Percentiles rank a stretch among this genome's conserved stretches.
Evolutionary conservation across 257 asterid species (phyloP).

Genomic region (Nemophila menziesii): DNA sequence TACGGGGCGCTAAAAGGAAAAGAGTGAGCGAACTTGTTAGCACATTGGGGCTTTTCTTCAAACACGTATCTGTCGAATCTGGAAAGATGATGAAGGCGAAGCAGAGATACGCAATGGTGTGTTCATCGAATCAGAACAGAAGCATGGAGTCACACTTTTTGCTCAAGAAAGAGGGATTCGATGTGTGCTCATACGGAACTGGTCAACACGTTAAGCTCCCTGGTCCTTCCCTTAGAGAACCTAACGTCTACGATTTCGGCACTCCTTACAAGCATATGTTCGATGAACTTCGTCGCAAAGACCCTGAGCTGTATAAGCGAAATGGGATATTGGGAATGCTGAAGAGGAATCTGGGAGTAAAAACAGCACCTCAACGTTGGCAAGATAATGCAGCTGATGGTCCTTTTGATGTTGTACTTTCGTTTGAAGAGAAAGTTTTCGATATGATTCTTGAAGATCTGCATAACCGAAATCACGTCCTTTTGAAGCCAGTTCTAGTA

Average conservation of each 20-base stretch:
- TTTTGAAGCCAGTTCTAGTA: slow-evolving; percentile 65
- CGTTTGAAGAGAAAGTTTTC: slow-evolving; percentile 91
- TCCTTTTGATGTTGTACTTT: slow-evolving; percentile 74
- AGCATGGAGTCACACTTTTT: slow-evolving; percentile 95
- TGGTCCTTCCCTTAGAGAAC: slow-evolving; percentile 96
- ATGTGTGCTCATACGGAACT: slow-evolving; percentile 88
- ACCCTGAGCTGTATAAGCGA: slow-evolving; percentile 84
- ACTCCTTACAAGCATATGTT: slow-evolving; percentile 91
- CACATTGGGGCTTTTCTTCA: too few species aligned
- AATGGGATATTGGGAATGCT: slow-evolving; percentile 95
- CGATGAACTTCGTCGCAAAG: slow-evolving; percentile 96
- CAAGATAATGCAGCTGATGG: slow-evolving; percentile 91
- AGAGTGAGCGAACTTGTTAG: too few species aligned
- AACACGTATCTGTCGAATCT: too few species aligned
- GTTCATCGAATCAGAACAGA: slow-evolving; percentile 95
- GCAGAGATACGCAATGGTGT: slow-evolving; percentile 88
- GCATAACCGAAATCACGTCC: slow-evolving; percentile 60
- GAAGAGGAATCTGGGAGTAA: slow-evolving; percentile 80
- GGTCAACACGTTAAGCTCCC: slow-evolving; percentile 99
- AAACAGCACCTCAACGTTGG: slow-evolving; percentile 93
- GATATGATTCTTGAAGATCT: slow-evolving; percentile 97
- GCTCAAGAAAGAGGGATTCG: slow-evolving; percentile 80
- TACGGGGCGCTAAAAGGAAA: too few species aligned
- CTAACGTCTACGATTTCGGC: slow-evolving; percentile 94
- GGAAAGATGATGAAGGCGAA: slow-evolving; percentile 41